Evolutionary conservation across 805 yeast species (phyloP), one percentile per base, ranked within the genome.

Genomic region (Yamadazyma kitorensis): DNA sequence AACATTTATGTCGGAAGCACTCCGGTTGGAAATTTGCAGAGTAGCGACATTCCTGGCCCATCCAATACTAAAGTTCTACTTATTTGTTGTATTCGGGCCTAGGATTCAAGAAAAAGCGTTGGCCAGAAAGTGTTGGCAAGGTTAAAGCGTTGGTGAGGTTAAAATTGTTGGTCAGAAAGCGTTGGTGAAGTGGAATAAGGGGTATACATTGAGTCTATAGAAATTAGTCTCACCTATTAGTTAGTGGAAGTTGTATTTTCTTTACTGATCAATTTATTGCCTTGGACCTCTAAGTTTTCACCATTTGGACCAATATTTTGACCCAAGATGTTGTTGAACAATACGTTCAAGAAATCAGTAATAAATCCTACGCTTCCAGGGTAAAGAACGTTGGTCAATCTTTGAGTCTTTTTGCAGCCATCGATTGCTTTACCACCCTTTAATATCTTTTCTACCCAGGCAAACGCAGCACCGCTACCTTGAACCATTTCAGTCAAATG

Each of bases 341-440:
- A 16, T 10, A 27, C 29, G n/a, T 16, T 14, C 6, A 37, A 25
- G 17, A 29, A 7, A 17, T 8, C 18, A n/a, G 9, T 10, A 13
- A 37, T 11, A 12, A 25, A 11, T 3, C 11, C 5, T 19, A 37
- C 25, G 40, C 34, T 34, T 67, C 61, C 36, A 64, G 55, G 45
- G 61, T 52, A 49, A 61, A 77, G 37, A 68, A 83, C 27, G 61
- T 60, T 53, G 48, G 61, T 9, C 56, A 55, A 41, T 68, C 80
- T 41, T 61, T 56, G 81, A 76, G 78, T 45, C 63, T 58, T 71
- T 73, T 68, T 19, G 23, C 40, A 40, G 2, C 57, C 55, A 2
- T 29, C 12, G 11, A 46, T 37, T 3, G 49, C 35, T 3, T 35
- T 27, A 5, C 15, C 36, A 13, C 53, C 51, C 3, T 39, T 31